These are phyloP conservation scores for Fragilaria radians DNA, from an alignment of 108 stramenopile species.

Conservation along the genomic window DNA sequence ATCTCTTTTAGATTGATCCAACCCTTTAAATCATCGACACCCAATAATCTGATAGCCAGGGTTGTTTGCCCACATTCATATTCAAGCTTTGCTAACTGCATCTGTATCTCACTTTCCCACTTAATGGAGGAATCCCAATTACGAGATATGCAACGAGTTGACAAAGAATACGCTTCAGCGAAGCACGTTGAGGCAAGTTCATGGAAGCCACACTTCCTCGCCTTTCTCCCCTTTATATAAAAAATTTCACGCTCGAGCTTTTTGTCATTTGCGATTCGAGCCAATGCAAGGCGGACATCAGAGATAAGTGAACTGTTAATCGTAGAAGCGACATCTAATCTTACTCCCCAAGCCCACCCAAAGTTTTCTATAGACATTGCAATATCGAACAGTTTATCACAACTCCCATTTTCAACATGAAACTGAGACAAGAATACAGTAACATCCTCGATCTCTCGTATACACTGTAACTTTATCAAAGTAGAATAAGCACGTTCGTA, in stretches of 20 bases:
- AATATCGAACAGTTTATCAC: slow-evolving; percentile 20
- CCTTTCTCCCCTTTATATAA: slow-evolving; percentile 54
- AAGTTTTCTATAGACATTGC: slow-evolving; percentile 33
- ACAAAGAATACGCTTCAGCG: slow-evolving; percentile 54
- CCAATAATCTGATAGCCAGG: slow-evolving; percentile 61
- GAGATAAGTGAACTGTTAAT: slow-evolving; percentile 32
- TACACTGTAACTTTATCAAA: slow-evolving; percentile 54
- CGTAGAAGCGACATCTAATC: slow-evolving; percentile 26
- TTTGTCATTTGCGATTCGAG: slow-evolving; percentile 45
- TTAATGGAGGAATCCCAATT: slow-evolving; percentile 11
- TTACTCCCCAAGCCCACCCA: slow-evolving; percentile 40
- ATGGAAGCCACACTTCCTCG: slow-evolving; percentile 51
- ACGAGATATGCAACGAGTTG: slow-evolving; percentile 9
- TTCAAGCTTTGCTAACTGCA: slow-evolving; percentile 80
- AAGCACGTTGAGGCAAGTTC: slow-evolving; percentile 59
- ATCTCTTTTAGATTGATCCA: neutral
- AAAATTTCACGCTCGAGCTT: slow-evolving; percentile 63
- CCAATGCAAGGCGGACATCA: slow-evolving; percentile 60
- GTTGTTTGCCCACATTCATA: slow-evolving; percentile 45
- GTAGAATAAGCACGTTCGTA: slow-evolving; percentile 64
- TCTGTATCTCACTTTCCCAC: slow-evolving; percentile 29
- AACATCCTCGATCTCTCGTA: slow-evolving; percentile 72
- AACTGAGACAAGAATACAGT: slow-evolving; percentile 8
- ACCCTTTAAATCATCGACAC: slow-evolving; percentile 29
- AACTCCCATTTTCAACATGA: neutral